These are phyloP conservation scores for Rhodotorula kratochvilovae DNA, from an alignment of 768 basidiomycete genomes.

Conservation along the genomic window DNA sequence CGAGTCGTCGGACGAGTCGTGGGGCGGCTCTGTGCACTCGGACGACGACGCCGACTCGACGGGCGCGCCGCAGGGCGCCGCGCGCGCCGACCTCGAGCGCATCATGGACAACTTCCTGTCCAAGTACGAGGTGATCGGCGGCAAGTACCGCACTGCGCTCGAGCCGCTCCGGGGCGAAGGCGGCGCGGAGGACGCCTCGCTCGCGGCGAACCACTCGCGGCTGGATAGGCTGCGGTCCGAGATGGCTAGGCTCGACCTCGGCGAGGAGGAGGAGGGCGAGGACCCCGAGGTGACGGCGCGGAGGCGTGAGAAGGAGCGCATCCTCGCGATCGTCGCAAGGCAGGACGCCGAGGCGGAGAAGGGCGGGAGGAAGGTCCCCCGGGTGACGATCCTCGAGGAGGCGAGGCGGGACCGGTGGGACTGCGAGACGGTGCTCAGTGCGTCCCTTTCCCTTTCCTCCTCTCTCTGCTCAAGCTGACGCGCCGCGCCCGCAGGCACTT, in stretches of 20 bases:
- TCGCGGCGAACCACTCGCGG: conserved; percentile 61
- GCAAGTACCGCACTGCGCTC: conserved; percentile 69
- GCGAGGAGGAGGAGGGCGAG: conserved; percentile 48
- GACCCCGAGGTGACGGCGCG: conserved; percentile 49
- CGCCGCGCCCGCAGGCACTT: conserved; percentile 61
- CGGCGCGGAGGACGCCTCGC: conserved; percentile 53
- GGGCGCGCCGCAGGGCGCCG: conserved; percentile 46
- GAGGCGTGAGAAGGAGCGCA: conserved; percentile 36
- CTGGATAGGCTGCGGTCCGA: conserved; percentile 72
- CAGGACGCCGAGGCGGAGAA: conserved; percentile 48
- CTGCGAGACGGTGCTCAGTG: conserved; percentile 90
- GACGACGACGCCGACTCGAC: conserved; percentile 63
- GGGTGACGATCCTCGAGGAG: conserved; percentile 46
- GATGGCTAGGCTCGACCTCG: conserved; percentile 36
- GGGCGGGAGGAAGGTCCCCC: conserved; percentile 44
- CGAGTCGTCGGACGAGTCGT: conserved; percentile 55
- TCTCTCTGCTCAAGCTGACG: not conserved
- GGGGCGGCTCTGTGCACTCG: conserved; percentile 49
- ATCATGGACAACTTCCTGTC: conserved; percentile 93
- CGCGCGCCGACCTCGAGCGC: conserved; percentile 63
- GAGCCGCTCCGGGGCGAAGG: conserved; percentile 6
- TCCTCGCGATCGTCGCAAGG: conserved; percentile 34
- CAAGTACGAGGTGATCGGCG: conserved; percentile 83
- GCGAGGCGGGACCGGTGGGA: conserved; percentile 75
- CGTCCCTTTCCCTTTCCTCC: conserved; percentile 46